phyloP scores from a whole-genome alignment of 768 basidiomycete species.

The Phlebiopsis gigantea region DNA sequence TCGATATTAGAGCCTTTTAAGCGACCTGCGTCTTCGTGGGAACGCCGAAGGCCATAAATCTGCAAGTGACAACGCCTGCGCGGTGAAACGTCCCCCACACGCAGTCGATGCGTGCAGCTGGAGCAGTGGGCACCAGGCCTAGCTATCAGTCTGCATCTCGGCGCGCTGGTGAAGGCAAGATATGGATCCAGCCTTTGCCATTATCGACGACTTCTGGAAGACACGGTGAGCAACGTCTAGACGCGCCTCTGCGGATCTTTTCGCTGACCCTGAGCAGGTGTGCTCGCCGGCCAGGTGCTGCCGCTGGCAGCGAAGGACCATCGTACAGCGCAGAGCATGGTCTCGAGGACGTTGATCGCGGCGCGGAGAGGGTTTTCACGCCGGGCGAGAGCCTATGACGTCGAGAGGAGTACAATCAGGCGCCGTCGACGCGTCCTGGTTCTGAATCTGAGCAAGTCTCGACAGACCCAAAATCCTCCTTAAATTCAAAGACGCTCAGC shows the following conservation, averaged over 20 bases:
- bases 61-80: background rate
- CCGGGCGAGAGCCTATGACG: background rate
- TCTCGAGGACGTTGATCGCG: too few species aligned
- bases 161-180: background rate
- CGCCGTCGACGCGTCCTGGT: slow-evolving; percentile 3
- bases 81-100: background rate
- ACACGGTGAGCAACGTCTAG: background rate
- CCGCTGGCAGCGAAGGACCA: too few species aligned
- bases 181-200: background rate
- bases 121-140: background rate
- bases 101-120: background rate
- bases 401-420: background rate
- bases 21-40: background rate
- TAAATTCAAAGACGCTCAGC: background rate
- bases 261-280: background rate
- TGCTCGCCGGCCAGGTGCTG: too few species aligned
- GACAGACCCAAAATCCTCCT: background rate
- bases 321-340: too few species aligned
- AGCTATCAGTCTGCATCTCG: background rate
- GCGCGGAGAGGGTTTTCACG: background rate
- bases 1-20: background rate
- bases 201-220: background rate
- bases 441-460: background rate
- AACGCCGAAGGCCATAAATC: background rate
- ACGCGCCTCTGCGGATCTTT: background rate